These are phyloP conservation scores for Grigorovia jiainica DNA, from an alignment of 805 yeast species.

Conservation along the genomic window DNA sequence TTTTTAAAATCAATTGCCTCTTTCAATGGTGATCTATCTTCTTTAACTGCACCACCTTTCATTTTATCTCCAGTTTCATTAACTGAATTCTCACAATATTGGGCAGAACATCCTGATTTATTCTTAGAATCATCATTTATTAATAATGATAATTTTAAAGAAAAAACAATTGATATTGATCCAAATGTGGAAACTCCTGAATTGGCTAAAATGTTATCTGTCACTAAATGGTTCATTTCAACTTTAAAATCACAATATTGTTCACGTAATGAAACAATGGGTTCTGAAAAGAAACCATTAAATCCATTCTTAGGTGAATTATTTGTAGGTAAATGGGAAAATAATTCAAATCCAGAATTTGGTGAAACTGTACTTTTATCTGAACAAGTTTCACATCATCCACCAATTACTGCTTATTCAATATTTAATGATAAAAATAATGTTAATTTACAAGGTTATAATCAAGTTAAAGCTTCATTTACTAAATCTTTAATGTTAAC, in stretches of 20 bases:
- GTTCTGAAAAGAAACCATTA: slow-evolving; percentile 94
- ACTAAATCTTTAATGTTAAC: slow-evolving; percentile 64
- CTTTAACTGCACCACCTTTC: slow-evolving; percentile 96
- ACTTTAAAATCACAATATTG: slow-evolving; percentile 90
- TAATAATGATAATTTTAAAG: slow-evolving; percentile 12
- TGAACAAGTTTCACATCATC: slow-evolving; percentile 96
- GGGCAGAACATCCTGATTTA: slow-evolving; percentile 90
- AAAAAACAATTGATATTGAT: slow-evolving; percentile 6
- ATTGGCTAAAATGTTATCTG: slow-evolving; percentile 55
- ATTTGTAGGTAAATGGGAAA: slow-evolving; percentile 83
- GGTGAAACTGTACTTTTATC: slow-evolving; percentile 76
- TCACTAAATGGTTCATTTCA: slow-evolving; percentile 83
- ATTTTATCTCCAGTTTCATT: slow-evolving; percentile 84
- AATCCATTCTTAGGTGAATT: slow-evolving; percentile 95
- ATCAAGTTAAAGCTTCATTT: slow-evolving; percentile 78
- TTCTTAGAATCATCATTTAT: slow-evolving; percentile 60
- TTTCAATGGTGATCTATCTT: slow-evolving; percentile 87
- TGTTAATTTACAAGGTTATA: slow-evolving; percentile 75
- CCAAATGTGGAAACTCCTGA: slow-evolving; percentile 37
- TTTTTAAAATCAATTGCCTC: slow-evolving; percentile 87
- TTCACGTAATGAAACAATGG: slow-evolving; percentile 82
- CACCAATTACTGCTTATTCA: slow-evolving; percentile 92
- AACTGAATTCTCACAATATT: slow-evolving; percentile 86
- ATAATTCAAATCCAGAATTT: slow-evolving; percentile 37
- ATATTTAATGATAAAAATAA: slow-evolving; percentile 64